Base-by-base conservation (phyloP, 352 stramenopile genomes). In the Pythium oligandrum region DNA sequence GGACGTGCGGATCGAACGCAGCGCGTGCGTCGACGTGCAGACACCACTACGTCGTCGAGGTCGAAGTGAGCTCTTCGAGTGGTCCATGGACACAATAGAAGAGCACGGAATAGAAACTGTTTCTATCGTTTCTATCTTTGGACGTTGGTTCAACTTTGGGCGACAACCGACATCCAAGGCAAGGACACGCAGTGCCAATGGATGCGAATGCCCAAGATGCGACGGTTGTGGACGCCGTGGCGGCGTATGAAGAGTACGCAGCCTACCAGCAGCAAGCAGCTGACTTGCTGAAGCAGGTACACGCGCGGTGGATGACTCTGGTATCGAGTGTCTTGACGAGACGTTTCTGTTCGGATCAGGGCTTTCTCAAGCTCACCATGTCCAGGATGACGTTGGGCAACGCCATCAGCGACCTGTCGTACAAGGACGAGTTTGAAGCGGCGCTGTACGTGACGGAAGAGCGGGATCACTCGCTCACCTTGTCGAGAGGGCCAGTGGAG, bases 281-380 rank as follows among this genome's bases (percentile, higher is more conserved):
- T 40, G 48, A 58, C n/a, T 71, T 75, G 44, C 64, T 90, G 2
- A 86, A 86, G 44, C 68, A 85, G 74, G 78, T 87, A 30, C 11
- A 40, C 11, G 17, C 38, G 30, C 26, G 7, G 38, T 45, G 35
- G 12, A 51, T 39, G 0, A 44, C 47, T 11, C 7, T 42, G 10
- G 4, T 39, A 0, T 40, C 17, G 17, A 26, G 17, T 26, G 17
- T 54, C 10, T 48, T 8, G 33, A 12, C 44, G 39, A 10, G 44
- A 40, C 12, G 40, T 31, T 42, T 1, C 7, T 42, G 38, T 42
- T 42, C 7, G 38, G 12, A 42, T 42, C 55, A 89, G 78, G 78
- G 72, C 26, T 87, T 87, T 57, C 49, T 90, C n/a, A 85, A 83
- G 68, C 68, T 87, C 33, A 77, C 74, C 32, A 87, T 77, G 63